Evolutionary conservation across 164 flowering plant genomes (phyloP).

Genomic region (Stephania cephalantha): DNA sequence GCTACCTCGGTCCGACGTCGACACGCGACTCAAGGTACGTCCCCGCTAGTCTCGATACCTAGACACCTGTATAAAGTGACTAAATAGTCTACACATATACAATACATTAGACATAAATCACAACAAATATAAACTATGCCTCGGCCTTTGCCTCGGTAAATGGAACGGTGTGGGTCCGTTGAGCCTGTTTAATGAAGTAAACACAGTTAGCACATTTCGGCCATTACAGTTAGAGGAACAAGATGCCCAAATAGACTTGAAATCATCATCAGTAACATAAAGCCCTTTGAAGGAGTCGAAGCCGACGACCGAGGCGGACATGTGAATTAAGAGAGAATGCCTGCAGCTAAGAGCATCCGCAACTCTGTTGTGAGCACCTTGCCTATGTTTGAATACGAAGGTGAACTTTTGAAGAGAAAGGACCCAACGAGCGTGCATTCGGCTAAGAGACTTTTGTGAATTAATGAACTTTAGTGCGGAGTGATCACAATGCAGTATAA

Average conservation of each 20-base stretch:
- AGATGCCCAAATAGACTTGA: background rate
- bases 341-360: background rate
- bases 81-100: too few relatives aligned
- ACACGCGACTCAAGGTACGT: too few relatives aligned
- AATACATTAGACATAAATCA: too few relatives aligned
- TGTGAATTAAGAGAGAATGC: background rate
- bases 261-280: background rate
- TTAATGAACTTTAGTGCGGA: background rate
- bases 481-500: background rate
- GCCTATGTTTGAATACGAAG: slow-evolving; percentile 6
- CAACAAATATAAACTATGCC: too few relatives aligned
- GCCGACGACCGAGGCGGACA: background rate
- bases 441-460: background rate
- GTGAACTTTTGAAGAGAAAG: background rate
- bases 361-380: background rate
- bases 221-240: background rate
- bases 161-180: too few relatives aligned
- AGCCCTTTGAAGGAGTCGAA: background rate
- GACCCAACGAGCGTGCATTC: background rate
- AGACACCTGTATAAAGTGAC: too few relatives aligned
- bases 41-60: too few relatives aligned
- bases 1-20: too few relatives aligned
- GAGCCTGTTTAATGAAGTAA: too few relatives aligned
- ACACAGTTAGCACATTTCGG: too few relatives aligned
- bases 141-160: too few relatives aligned